Evolutionary conservation across 2,329 filamentous ascomycete genomes (phyloP), one percentile per base, ranked within the genome.

Genomic region (Aureobasidium sp.): DNA sequence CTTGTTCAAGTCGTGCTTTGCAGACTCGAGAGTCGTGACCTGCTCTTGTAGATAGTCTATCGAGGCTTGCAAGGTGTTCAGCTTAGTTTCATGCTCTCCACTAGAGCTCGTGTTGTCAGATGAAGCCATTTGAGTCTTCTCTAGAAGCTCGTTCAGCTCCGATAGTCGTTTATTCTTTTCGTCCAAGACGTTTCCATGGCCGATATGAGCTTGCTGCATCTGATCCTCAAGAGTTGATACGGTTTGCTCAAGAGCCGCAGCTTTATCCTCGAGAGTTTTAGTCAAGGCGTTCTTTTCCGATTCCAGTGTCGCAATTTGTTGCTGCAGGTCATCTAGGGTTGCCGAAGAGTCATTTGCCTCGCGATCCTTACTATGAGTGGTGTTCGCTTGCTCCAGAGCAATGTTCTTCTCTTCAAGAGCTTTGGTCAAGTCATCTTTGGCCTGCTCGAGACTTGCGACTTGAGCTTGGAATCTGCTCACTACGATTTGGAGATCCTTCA

Each of bases 151-250:
- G 16, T 55, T 55, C 11, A 64, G 30, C 13, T 62, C 49, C 37
- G 13, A 25, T 1, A 65, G 39, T 37, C 61, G 59, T 13, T 42
- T 36, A 25, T 54, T 57, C 15, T 59, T 64, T 13, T 37, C 34
- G 11, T 50, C 39, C 25, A 49, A 1, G 5, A 3, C 30, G 4
- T 13, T 48, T 29, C 54, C 48, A 11, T 54, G 29, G 11, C 11
- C n/a, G 27, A 36, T 39, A 11, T 45, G 34, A n/a, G 37, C 32
- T 36, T 39, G 29, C 11, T 49, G 57, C n/a, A 50, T 34, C 44
- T 41, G 34, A 13, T 59, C 57, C 11, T 59, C 45, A n/a, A 49
- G 44, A 7, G 39, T 41, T 9, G 57, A 49, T 4, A 59, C 11
- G 2, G 36, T 27, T 11, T 59, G 44, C 57, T 59, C 37, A 10